Conservation (phyloP, 805 yeast species). For the Zygoascus ofunaensis region DNA sequence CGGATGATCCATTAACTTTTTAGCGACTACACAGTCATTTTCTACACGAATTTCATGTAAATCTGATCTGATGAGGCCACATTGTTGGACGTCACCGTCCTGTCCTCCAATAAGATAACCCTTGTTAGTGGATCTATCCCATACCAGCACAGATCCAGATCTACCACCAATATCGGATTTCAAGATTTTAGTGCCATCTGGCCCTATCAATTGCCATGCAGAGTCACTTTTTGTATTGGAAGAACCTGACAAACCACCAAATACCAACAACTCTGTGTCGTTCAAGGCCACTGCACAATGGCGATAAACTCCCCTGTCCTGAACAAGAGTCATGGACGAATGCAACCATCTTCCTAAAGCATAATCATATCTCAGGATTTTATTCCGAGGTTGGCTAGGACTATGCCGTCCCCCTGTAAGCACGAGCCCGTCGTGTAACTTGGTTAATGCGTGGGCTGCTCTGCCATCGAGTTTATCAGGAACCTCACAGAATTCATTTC, state of each 20-base stretch:
- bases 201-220: not conserved
- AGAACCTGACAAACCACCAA: slow-evolving; percentile 38
- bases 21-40: slow-evolving; percentile 22
- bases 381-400: slow-evolving; percentile 42
- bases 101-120: slow-evolving; percentile 38
- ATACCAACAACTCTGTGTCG: slow-evolving; percentile 33
- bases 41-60: slow-evolving; percentile 11
- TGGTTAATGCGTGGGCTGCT: slow-evolving; percentile 49
- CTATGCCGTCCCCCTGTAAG: slow-evolving; percentile 60
- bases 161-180: slow-evolving; percentile 21
- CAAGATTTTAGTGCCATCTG: slow-evolving; percentile 18
- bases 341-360: slow-evolving; percentile 27
- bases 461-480: slow-evolving; percentile 25
- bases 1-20: slow-evolving; percentile 25
- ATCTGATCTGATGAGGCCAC: slow-evolving; percentile 12
- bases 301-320: slow-evolving; percentile 38
- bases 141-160: slow-evolving; percentile 32
- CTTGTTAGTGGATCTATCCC: slow-evolving; percentile 16
- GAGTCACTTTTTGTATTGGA: slow-evolving; percentile 3
- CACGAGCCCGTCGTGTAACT: slow-evolving; percentile 27
- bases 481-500: not conserved
- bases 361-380: slow-evolving; percentile 18
- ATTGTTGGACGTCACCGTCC: not conserved
- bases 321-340: slow-evolving; percentile 35
- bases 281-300: slow-evolving; percentile 36